Evolutionary conservation across 106 monocot species (phyloP).

Genomic region (Hemerocallis citrina): DNA sequence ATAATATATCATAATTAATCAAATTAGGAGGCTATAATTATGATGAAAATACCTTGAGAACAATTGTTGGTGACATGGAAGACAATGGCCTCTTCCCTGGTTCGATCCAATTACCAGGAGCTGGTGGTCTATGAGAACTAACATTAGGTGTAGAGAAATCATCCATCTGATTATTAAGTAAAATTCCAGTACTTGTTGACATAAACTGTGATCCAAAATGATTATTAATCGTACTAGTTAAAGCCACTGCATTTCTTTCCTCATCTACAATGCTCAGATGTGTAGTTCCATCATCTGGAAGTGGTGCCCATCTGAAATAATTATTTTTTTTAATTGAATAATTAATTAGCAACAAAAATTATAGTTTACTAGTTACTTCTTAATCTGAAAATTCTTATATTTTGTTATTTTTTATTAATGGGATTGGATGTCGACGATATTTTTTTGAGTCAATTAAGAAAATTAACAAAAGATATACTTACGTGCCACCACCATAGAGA

Average conservation of each 20-base stretch:
- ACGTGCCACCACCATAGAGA: no score
- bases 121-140: slow-evolving; percentile 40
- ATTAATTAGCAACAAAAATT: no score
- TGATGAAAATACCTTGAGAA: slow-evolving; percentile 55
- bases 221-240: slow-evolving; percentile 73
- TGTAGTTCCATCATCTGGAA: slow-evolving; percentile 95
- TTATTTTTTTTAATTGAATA: no score
- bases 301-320: no score
- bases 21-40: no score
- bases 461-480: no score
- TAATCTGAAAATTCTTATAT: no score
- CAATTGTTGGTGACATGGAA: slow-evolving; percentile 81
- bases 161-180: slow-evolving; percentile 99
- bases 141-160: slow-evolving; percentile 74
- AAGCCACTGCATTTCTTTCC: slow-evolving; percentile 73
- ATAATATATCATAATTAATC: no score
- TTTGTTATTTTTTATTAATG: no score
- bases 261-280: slow-evolving; percentile 76
- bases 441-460: no score
- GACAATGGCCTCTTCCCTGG: slow-evolving; percentile 85
- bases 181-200: slow-evolving; percentile 75
- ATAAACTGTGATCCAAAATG: slow-evolving; percentile 69
- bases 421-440: no score
- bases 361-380: no score
- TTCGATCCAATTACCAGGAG: slow-evolving; percentile 77